Base-by-base conservation (phyloP, 768 basidiomycete species). In the Pulveroboletus frians region DNA sequence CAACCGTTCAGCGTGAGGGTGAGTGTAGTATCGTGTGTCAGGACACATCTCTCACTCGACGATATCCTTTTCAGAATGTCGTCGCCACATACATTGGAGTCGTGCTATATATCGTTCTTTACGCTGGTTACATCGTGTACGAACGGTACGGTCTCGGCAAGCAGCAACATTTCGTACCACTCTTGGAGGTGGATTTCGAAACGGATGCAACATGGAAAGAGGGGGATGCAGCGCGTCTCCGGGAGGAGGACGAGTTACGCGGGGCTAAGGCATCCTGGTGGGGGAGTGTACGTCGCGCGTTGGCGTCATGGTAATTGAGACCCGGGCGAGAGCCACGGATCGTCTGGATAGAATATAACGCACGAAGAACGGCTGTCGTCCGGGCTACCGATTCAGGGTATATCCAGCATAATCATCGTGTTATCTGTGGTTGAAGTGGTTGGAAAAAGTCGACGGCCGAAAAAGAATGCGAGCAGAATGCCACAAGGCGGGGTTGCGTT, bases 81-180 rank as follows among this genome's bases (percentile, higher is more conserved):
- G 67, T 80, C 17, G 77, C 77, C 26, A 79, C 76, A 13, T 81
- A 80, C 59, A 71, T 80, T 47, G 79, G 79, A 1, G 68, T 80
- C 35, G 72, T 65, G 4, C 44, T 77, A 5, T 81, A 78, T 52
- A 41, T 75, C 34, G 51, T 70, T 9, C 68, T 79, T 30, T 79
- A 79, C 50, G 44, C 51, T 15, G 76, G 76, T 0, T 78, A 77
- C 47, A 61, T 67, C 9, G 18, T 68, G 9, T 76, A 73, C 51
- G 74, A 75, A 51, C 59, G 70, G 31, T 50, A 67, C 44, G 46
- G 53, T n/a, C 58, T 70, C 5, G 55, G 58, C 18, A 58, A 52
- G 26, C 56, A 58, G 29, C 43, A 49, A 21, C 72, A 76, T 56
- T 66, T 78, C 41, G 69, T 80, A 9, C 75, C 73, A 8, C 50